phyloP scores from a whole-genome alignment of 192 early-diverging fungal genomes.

The Mortierella alpina region DNA sequence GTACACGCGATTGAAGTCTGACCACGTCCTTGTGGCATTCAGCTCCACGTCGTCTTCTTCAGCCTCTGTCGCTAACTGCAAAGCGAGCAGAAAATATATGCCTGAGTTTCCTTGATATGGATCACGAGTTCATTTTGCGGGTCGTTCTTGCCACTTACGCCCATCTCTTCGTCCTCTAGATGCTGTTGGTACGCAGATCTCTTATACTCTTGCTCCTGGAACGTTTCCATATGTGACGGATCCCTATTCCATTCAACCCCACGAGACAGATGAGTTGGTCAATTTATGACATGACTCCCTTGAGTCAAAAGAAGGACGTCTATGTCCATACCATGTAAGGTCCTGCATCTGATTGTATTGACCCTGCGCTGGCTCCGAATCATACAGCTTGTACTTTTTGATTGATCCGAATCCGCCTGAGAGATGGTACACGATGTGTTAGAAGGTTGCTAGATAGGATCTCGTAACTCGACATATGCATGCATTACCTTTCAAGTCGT shows the following conservation, averaged over 20 bases:
- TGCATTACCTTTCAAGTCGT: slow-evolving; percentile 78
- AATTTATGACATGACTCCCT: not conserved
- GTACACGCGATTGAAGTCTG: slow-evolving; percentile 82
- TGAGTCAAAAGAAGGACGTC: not conserved
- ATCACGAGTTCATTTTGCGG: not conserved
- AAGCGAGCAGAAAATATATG: not conserved
- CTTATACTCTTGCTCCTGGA: slow-evolving; percentile 30
- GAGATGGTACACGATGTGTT: not conserved
- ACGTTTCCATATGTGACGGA: slow-evolving; percentile 47
- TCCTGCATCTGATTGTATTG: slow-evolving; percentile 55
- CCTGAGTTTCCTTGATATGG: not conserved
- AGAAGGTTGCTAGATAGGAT: not conserved
- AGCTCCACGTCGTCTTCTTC: slow-evolving; percentile 60
- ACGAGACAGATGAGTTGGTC: too few relatives aligned
- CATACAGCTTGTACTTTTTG: slow-evolving; percentile 54
- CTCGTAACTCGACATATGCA: not conserved
- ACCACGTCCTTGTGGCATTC: slow-evolving; percentile 74
- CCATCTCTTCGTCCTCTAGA: slow-evolving; percentile 39
- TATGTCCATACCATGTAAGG: slow-evolving; percentile 29
- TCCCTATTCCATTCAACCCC: slow-evolving; percentile 14
- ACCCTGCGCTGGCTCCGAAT: slow-evolving; percentile 54
- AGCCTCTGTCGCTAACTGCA: slow-evolving; percentile 38
- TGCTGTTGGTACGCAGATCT: slow-evolving; percentile 41
- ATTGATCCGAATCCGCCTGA: slow-evolving; percentile 58
- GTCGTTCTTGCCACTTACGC: slow-evolving; percentile 14